Base-by-base conservation (phyloP, 805 yeast genomes). In the Metschnikowia koreensis region DNA sequence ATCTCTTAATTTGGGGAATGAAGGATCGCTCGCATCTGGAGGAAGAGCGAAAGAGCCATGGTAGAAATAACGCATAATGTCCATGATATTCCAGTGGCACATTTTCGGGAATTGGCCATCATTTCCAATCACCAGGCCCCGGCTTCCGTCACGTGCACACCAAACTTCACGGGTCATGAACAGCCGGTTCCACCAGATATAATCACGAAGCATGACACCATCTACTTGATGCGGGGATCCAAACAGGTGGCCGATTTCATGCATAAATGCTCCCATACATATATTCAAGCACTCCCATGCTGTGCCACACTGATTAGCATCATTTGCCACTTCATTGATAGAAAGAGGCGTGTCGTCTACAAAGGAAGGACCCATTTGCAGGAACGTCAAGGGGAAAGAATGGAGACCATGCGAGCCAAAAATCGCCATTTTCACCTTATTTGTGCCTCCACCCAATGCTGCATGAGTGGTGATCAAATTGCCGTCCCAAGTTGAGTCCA, bases 371-470 rank as follows among this genome's bases (percentile, higher is more conserved):
- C 80, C 80, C 4, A 94, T 67, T 38, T 83, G 84, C 52, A 90
- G 94, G 54, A 90, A 74, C 51, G 79, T 80, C n/a, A 79, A 68
- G n/a, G 99, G 98, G 96, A 96, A 94, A 1, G 96, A 81, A 66
- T 88, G 92, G 11, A 90, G 59, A 0, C 96, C 94, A 63, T 94
- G 98, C 7, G 96, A 85, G 6, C 99, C 99, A 68, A 92, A 93
- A 9, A 94, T 90, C 1, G 96, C 98, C 49, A 94, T 69, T 56
- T 83, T 83, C 41, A 89, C 73, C 41, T 81, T 73, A 40, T 78
- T 84, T 27, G 79, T 77, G 11, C 94, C 94, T 29, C 98, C 98
- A 43, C 98, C 98, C 15, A 93, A 71, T 0, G 98, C 98, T 1
- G 97, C 97, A 70, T 94, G 98, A 1, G 90, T 89, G 37, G 83